Conservation (phyloP, 305 asterid species). For the Rubia tinctorum region DNA sequence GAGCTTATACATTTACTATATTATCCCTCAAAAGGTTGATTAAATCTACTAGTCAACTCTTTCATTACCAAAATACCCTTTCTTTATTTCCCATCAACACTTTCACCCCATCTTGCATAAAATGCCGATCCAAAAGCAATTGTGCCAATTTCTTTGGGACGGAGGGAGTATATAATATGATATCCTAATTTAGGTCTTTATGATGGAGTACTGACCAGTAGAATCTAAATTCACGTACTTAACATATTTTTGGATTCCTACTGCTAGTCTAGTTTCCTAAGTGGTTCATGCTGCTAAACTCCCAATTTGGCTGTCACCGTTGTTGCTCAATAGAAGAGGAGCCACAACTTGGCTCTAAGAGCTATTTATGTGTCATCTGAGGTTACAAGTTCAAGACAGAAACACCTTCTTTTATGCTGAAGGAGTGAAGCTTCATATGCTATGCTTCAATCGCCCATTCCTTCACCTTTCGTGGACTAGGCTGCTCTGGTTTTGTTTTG, state of each 20-base stretch:
- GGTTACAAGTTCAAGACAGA: background rate
- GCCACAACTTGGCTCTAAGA: background rate
- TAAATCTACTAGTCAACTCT: too few relatives aligned
- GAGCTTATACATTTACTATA: too few relatives aligned
- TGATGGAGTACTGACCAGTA: background rate
- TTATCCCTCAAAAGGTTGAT: too few relatives aligned
- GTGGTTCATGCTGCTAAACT: slow-evolving; percentile 1
- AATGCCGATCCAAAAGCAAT: too few relatives aligned
- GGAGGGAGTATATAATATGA: background rate
- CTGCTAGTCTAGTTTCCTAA: slow-evolving; percentile 1
- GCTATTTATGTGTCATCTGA: background rate
- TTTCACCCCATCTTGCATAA: too few relatives aligned
- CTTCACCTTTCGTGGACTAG: background rate
- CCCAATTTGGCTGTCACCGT: background rate
- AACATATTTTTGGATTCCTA: background rate
- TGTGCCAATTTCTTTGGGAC: too few relatives aligned
- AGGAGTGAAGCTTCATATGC: background rate
- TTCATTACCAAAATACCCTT: too few relatives aligned
- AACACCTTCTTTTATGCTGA: background rate
- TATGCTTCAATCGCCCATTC: background rate
- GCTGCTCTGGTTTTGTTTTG: background rate
- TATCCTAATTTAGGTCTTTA: too few relatives aligned
- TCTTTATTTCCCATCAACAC: too few relatives aligned
- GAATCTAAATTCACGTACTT: background rate
- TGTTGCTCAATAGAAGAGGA: background rate